Evolutionary conservation across 768 basidiomycete genomes (phyloP).

Genomic region (Boletus vermiculosoides): DNA sequence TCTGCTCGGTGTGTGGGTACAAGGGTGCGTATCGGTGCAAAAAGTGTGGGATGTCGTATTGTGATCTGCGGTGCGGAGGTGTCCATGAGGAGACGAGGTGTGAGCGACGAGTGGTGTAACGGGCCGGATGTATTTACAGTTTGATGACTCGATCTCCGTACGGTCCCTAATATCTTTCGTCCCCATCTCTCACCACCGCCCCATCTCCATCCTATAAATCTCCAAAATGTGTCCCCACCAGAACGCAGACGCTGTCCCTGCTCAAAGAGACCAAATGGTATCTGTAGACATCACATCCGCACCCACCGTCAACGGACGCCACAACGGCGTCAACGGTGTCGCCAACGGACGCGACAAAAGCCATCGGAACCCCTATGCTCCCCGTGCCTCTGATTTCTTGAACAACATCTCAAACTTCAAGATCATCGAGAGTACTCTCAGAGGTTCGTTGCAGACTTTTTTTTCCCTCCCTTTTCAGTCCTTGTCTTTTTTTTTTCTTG

Average conservation of each 20-base stretch:
- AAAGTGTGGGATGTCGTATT: constrained; percentile 74
- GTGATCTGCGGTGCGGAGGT: constrained; percentile 67
- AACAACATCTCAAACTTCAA: constrained; percentile 92
- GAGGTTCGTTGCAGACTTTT: constrained; percentile 55
- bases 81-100: constrained; percentile 82
- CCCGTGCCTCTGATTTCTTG: constrained; percentile 88
- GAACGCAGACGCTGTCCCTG: constrained; percentile 48
- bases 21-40: constrained; percentile 79
- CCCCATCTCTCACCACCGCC: background rate
- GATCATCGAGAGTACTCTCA: constrained; percentile 95
- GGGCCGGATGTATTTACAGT: background rate
- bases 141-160: constrained; percentile 10
- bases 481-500: background rate
- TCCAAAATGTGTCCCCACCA: constrained; percentile 49
- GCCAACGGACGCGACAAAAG: constrained; percentile 42
- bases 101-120: constrained; percentile 65
- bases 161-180: background rate
- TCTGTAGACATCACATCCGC: constrained; percentile 45
- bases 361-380: constrained; percentile 76
- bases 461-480: background rate
- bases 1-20: constrained; percentile 88
- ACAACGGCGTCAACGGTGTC: constrained; percentile 38
- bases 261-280: constrained; percentile 64
- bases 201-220: background rate
- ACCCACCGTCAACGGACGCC: constrained; percentile 41